phyloP scores from a whole-genome alignment of 257 asterid genomes.

The Coffea canephora region DNA sequence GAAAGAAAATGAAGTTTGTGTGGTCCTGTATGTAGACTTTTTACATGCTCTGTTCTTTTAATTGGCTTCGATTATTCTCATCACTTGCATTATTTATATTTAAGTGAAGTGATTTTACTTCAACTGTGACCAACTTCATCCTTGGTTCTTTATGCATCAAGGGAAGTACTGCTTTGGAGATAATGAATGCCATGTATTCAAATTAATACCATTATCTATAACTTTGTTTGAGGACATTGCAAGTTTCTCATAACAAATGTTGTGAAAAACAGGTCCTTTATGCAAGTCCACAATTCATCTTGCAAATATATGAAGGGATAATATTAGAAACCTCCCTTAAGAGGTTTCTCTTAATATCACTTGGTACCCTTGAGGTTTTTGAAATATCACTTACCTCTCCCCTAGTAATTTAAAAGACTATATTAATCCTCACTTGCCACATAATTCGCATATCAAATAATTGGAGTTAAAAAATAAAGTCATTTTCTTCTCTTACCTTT shows the following conservation, averaged over 20 bases:
- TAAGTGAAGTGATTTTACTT: not conserved
- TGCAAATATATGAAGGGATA: not conserved
- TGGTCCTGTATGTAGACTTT: slow-evolving; percentile 61
- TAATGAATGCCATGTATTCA: not conserved
- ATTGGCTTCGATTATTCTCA: not conserved
- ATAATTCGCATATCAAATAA: too few relatives aligned
- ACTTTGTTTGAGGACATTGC: not conserved
- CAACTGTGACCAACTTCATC: not conserved
- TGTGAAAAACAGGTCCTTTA: not conserved
- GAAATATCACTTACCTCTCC: too few relatives aligned
- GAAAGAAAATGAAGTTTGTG: slow-evolving; percentile 64
- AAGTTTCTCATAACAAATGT: not conserved
- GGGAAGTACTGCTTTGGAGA: not conserved
- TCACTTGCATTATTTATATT: not conserved
- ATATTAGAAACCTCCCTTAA: too few relatives aligned
- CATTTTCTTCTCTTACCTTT: too few relatives aligned
- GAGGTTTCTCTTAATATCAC: too few relatives aligned
- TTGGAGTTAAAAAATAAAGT: too few relatives aligned
- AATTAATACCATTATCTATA: not conserved
- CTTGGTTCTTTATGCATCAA: not conserved
- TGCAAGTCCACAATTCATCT: too few relatives aligned
- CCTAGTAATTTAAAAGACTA: too few relatives aligned
- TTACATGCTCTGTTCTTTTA: not conserved
- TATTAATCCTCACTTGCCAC: too few relatives aligned
- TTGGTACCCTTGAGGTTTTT: too few relatives aligned